Evolutionary conservation across 2,329 filamentous ascomycete species (phyloP), one percentile per base, ranked within the genome.

Genomic region (Malbranchea cinnamomea): DNA sequence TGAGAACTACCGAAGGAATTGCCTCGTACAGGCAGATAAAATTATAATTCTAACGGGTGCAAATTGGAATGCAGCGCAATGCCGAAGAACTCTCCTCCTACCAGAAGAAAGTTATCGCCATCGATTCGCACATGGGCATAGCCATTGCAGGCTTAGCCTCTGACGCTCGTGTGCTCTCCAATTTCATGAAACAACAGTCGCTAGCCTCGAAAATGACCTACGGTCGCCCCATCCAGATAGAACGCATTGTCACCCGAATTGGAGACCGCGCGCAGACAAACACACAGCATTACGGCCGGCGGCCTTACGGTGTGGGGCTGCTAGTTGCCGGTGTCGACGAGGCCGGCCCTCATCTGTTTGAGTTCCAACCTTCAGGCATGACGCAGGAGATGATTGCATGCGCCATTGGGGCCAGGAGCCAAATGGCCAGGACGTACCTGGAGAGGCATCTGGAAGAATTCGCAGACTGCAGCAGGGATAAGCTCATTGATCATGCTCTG

Each of bases 121-220:
- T 98, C 62, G 89, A 98, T 60, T 81, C 87, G 49, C 89, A 98
- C 60, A 78, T 89, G 47, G 89, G 85, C 44, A 76, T 98, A 49
- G 84, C 87, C 49, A 91, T 98, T 49, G 89, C 89, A 44, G 89
- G 89, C 47, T 81, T 98, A 39, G 89, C 89, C 43, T 94, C 87
- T 35, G 89, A 98, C 60, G 89, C 87, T 53, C 89, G 89, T 51
- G 89, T 98, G 47, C 84, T 98, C 47, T 94, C 85, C 68, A 98
- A 98, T 73, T 98, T 94, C 68, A 95, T 98, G 87, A 95, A 94
- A 68, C 84, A 93, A 63, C 89, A 95, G 64, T 92, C 83, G 40
- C 82, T 98, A 49, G 80, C 82, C 49, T 87, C 89, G 48, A 84
- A 87, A 57, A 77, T 98, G 47, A 93, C 84, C 34, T 95, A 93